A percentile compares a stretch with the other conserved stretches of the same genome.
Conservation (phyloP, 495 filamentous ascomycete genomes). For the Penicillium subrubescens region DNA sequence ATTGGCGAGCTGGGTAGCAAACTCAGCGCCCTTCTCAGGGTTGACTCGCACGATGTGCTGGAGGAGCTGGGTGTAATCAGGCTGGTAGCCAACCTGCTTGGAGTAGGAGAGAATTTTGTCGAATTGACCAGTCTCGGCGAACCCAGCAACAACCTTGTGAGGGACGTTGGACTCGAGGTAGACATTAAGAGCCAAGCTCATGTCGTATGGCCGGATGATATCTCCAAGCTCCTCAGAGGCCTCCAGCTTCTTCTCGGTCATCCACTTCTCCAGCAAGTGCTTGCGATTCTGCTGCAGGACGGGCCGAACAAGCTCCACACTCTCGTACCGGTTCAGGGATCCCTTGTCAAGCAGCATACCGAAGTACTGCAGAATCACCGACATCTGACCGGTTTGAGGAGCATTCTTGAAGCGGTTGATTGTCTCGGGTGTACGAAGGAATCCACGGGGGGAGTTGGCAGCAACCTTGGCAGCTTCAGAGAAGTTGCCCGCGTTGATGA, state of each 20-base stretch:
- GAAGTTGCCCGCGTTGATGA: conserved; percentile 75
- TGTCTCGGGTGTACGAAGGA: conserved; percentile 88
- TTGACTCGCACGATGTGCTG: conserved; percentile 91
- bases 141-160: conserved; percentile 90
- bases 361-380: conserved; percentile 95
- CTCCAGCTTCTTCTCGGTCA: conserved; percentile 91
- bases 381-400: conserved; percentile 73
- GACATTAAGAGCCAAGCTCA: conserved; percentile 79
- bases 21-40: conserved; percentile 93
- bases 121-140: conserved; percentile 94
- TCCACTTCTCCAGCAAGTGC: conserved; percentile 96
- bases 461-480: conserved; percentile 90
- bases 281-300: conserved; percentile 93
- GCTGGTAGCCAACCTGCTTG: conserved; percentile 77
- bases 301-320: conserved; percentile 87
- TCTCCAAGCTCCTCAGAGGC: conserved; percentile 96
- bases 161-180: conserved; percentile 86
- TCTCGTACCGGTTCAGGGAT: conserved; percentile 86
- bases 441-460: conserved; percentile 93
- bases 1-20: conserved; percentile 84
- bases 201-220: conserved; percentile 85
- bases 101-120: conserved; percentile 94
- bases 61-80: conserved; percentile 87
- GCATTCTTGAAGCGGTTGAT: conserved; percentile 93
- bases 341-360: conserved; percentile 97